Base-by-base conservation (phyloP, 2,329 filamentous ascomycete genomes). In the Phaeomoniella chlamydospora region DNA sequence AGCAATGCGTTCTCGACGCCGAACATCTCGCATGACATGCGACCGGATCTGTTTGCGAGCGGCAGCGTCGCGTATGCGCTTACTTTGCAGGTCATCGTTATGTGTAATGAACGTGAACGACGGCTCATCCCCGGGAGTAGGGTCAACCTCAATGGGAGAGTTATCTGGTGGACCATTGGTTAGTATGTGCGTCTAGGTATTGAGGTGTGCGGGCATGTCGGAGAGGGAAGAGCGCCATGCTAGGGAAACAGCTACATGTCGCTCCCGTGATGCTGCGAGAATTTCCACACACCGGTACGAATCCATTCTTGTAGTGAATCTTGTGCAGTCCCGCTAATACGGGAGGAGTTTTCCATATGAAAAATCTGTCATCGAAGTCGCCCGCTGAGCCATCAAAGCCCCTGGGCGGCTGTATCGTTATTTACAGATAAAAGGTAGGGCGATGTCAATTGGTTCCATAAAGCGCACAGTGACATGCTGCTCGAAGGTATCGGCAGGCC, bases 1-100 rank as follows among this genome's bases (percentile, higher is more conserved):
- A 11, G 54, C 54, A 4, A 57, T 50, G 35, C 53, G 46, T 41
- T 61, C 58, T n/a, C 53, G 50, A 18, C 55, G 53, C 29, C 58
- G 57, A 12, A 61, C 57, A 43, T 59, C 51, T 29, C 57, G 55
- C 58, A 61, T 61, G 13, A 60, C 58, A 52, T 61, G 58, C 11
- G 58, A 61, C 12, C 58, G 54, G 33, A 61, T 61, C 10, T 51
- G 51, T 43, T 57, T 57, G 31, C 56, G 52, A 18, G 57, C 54
- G 41, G 54, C 52, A 35, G 47, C 48, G 46, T 59, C 51, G 39
- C 50, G 56, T 43, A 59, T 59, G 33, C 52, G 44, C 37, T 58
- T 58, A 17, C 41, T 37, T 16, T 14, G 31, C 14, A 43, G 16
- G 37, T 59, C 55, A 40, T 59, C 53, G 40, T 57, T 52, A 37